phyloP scores from a whole-genome alignment of 768 basidiomycete genomes.

The Lyophyllum shimeji region DNA sequence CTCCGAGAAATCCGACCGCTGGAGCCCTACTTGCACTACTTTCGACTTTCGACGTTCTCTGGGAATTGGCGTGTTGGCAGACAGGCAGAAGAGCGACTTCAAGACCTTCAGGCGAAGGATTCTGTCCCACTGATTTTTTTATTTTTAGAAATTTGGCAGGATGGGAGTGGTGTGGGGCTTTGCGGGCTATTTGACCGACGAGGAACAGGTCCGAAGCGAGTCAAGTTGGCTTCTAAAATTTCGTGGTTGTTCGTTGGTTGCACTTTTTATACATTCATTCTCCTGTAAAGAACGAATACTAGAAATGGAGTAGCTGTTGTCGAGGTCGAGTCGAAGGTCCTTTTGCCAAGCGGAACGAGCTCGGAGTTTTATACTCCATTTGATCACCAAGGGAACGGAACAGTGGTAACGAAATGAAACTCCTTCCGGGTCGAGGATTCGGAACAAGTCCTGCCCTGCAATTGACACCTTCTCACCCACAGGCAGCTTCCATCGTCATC shows the following conservation, averaged over 20 bases:
- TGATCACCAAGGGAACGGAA: conserved; percentile 11
- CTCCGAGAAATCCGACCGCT: not conserved
- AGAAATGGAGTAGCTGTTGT: not conserved
- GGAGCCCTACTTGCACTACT: not conserved
- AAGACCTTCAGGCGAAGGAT: no score
- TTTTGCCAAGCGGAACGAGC: not conserved
- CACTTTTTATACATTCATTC: not conserved
- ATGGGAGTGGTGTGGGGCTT: not conserved
- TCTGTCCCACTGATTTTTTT: not conserved
- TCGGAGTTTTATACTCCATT: not conserved
- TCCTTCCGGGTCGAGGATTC: conserved; percentile 5
- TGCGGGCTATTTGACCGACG: not conserved
- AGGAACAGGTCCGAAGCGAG: not conserved
- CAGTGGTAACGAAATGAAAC: not conserved
- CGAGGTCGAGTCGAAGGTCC: not conserved
- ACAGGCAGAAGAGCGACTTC: no score
- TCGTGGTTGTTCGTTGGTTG: not conserved
- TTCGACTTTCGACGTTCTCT: not conserved
- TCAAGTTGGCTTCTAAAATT: no score
- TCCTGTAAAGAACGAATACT: not conserved
- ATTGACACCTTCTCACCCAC: not conserved
- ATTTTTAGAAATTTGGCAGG: not conserved
- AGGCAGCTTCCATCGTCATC: conserved; percentile 2
- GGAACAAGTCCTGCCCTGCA: not conserved
- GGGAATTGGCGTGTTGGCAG: not conserved